Conservation (phyloP, 2,329 filamentous ascomycete genomes). For the Aspergillus sojae region DNA sequence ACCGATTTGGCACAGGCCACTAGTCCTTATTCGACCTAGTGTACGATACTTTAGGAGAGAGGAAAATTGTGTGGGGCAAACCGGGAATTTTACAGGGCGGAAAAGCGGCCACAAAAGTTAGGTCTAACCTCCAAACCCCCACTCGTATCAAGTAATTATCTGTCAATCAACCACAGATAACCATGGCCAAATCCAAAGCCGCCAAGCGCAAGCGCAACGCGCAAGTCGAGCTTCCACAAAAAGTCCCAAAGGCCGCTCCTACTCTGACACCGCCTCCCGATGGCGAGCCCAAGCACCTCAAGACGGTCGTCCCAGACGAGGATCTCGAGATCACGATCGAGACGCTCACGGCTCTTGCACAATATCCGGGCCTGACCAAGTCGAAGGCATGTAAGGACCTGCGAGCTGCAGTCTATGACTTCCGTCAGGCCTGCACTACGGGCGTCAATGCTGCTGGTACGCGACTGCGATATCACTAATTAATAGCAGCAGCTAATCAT, state of each 20-base stretch:
- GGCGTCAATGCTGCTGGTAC: conserved; percentile 61
- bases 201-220: conserved; percentile 36
- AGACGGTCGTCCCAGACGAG: conserved; percentile 47
- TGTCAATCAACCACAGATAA: neutral
- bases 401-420: conserved; percentile 68
- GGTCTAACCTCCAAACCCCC: neutral
- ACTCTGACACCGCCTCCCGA: conserved; percentile 30
- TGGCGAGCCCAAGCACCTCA: conserved; percentile 31
- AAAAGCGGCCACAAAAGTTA: neutral
- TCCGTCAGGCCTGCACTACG: conserved; percentile 69
- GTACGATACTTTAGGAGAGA: neutral
- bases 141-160: neutral
- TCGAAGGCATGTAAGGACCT: conserved; percentile 69
- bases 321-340: conserved; percentile 70
- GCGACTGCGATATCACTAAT: conserved; percentile 17
- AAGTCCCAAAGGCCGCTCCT: conserved; percentile 23
- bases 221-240: conserved; percentile 29
- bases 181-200: conserved; percentile 33
- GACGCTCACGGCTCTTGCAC: conserved; percentile 60
- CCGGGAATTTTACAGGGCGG: neutral
- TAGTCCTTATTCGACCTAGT: neutral
- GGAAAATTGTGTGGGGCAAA: neutral
- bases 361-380: conserved; percentile 66
- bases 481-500: conserved; percentile 12
- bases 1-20: neutral